Evolutionary conservation across 140 eudicot species (phyloP), one percentile per base, ranked within the genome.

Genomic region (Flaveria floridana): DNA sequence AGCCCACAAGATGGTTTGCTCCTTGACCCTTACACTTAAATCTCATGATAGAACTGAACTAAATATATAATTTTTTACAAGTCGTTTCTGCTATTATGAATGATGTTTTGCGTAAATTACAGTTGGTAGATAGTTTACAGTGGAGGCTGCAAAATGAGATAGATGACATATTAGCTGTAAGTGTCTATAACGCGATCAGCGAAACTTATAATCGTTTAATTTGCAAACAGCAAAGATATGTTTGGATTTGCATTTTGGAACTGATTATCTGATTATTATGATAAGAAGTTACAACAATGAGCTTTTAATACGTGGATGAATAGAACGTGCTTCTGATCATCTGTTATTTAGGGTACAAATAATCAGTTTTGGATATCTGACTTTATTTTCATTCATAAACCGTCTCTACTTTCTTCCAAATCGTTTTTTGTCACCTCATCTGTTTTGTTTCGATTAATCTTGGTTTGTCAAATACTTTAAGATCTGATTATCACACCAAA

Each of bases 61-160:
- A 19, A 28, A 6, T 21, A 23, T 1, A 16, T 65, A 30, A 30
- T 5, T 6, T 34, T 34, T 0, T 34, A 6, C 6, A 34, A 34
- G 1, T 1, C 20, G 70, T 21, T 59, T 37, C 23, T 68, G n/a
- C 25, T 3, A 19, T 41, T 67, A 10, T 63, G 34, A 28, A 23
- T 68, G 61, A 55, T 74, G 13, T 12, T 19, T 74, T 59, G 37
- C 47, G 55, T 56, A 20, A 80, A 44, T 78, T 82, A 75, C 91
- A 87, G 95, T 73, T 90, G 85, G 71, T 84, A 66, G 96, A 90
- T 78, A 74, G 87, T 77, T 82, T 90, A 72, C 81, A 87, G 20
- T 90, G 95, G 96, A 84, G 96, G 80, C 82, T 90, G 82, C 81
- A 84, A 82, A 90, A 87, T 79, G 83, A 81, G 65, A 90, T 90